Evolutionary conservation across 306 rosid genomes (phyloP).

Genomic region (Rubus parviflorus): DNA sequence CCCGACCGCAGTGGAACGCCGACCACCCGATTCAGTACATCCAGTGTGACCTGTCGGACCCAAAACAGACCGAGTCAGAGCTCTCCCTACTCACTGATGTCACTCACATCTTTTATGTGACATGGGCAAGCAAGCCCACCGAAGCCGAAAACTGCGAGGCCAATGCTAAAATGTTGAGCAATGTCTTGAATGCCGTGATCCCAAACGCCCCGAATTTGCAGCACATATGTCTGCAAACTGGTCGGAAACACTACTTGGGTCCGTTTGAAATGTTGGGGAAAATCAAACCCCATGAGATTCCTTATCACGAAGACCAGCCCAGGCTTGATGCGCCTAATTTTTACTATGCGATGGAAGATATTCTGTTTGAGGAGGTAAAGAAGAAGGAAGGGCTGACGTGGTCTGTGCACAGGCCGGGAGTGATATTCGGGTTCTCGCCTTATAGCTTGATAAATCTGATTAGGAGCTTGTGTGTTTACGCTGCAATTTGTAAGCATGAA

Average conservation of each 20-base stretch:
- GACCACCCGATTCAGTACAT: slow-evolving; percentile 49
- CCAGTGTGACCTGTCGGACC: slow-evolving; percentile 62
- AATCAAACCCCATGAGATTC: slow-evolving; percentile 42
- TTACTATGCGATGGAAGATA: slow-evolving; percentile 50
- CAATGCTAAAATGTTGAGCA: slow-evolving; percentile 51
- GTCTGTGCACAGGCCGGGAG: slow-evolving; percentile 52
- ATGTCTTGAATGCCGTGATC: slow-evolving; percentile 54
- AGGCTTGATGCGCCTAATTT: slow-evolving; percentile 47
- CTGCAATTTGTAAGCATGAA: slow-evolving; percentile 59
- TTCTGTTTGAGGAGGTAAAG: slow-evolving; percentile 43
- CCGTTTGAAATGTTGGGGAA: slow-evolving; percentile 42
- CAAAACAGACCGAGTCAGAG: slow-evolving; percentile 36
- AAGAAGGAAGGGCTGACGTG: slow-evolving; percentile 56
- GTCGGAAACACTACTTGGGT: slow-evolving; percentile 50
- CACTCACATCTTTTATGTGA: slow-evolving; percentile 59
- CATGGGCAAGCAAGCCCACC: slow-evolving; percentile 40
- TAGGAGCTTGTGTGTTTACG: slow-evolving; percentile 46
- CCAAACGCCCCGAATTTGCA: slow-evolving; percentile 54
- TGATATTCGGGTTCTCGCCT: slow-evolving; percentile 57
- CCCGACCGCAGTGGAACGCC: slow-evolving; percentile 52
- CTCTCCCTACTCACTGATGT: slow-evolving; percentile 56
- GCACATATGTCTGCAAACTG: slow-evolving; percentile 62
- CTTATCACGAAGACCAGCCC: slow-evolving; percentile 44
- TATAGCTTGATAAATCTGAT: slow-evolving; percentile 50
- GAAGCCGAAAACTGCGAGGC: slow-evolving; percentile 50